Evolutionary conservation across 2,329 filamentous ascomycete species (phyloP).

Genomic region (Calonectria naviculata): DNA sequence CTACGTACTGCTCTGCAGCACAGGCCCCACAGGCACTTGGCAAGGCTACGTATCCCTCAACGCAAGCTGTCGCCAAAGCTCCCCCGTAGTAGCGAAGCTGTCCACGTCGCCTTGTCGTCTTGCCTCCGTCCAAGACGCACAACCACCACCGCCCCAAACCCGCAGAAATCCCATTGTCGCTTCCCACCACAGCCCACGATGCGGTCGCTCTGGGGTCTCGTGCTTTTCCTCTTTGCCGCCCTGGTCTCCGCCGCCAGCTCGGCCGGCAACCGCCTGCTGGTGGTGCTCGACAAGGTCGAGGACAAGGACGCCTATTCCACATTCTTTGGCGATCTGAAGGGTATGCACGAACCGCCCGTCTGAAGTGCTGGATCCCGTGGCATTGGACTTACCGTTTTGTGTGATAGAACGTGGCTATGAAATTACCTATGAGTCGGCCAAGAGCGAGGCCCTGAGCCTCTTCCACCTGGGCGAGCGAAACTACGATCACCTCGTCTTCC

Average conservation of each 20-base stretch:
- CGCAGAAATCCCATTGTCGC: not conserved
- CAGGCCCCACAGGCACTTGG: slow-evolving; percentile 28
- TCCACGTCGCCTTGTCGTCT: slow-evolving; percentile 34
- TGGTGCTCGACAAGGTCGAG: slow-evolving; percentile 83
- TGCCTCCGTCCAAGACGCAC: slow-evolving; percentile 23
- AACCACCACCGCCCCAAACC: slow-evolving; percentile 15
- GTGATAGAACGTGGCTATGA: slow-evolving; percentile 82
- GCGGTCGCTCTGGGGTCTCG: slow-evolving; percentile 79
- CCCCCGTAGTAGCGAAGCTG: slow-evolving; percentile 37
- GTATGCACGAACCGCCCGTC: slow-evolving; percentile 57
- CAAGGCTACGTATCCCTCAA: slow-evolving; percentile 53
- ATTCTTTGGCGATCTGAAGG: slow-evolving; percentile 79
- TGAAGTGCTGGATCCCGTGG: not conserved
- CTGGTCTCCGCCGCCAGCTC: slow-evolving; percentile 82
- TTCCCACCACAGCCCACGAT: slow-evolving; percentile 55
- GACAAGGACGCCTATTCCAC: slow-evolving; percentile 87
- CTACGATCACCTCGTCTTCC: slow-evolving; percentile 91
- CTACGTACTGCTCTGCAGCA: not conserved
- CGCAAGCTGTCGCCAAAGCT: slow-evolving; percentile 42
- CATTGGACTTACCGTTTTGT: slow-evolving; percentile 29
- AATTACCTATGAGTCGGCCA: slow-evolving; percentile 84
- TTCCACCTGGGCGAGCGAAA: slow-evolving; percentile 88
- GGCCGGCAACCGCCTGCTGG: slow-evolving; percentile 82
- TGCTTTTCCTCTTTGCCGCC: slow-evolving; percentile 74
- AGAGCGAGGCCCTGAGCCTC: slow-evolving; percentile 79